These are phyloP conservation scores for Malania oleifera DNA, from an alignment of 164 flowering plant genomes.

Conservation along the genomic window DNA sequence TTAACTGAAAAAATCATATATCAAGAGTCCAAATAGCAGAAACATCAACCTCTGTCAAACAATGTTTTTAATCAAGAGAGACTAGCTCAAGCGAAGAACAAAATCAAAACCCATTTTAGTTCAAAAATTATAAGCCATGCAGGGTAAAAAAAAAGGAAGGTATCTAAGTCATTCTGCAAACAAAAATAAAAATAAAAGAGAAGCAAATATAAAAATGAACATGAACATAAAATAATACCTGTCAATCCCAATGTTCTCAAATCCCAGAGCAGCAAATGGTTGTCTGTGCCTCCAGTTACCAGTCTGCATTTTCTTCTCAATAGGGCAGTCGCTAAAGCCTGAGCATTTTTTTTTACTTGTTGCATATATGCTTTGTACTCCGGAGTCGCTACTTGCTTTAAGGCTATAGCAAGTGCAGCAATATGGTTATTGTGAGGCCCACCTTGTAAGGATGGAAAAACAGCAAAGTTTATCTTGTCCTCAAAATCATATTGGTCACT, in stretches of 20 bases:
- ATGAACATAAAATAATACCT: conserved; percentile 20
- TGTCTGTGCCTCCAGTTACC: conserved; percentile 50
- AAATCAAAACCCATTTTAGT: neutral
- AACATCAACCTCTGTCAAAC: too few species aligned
- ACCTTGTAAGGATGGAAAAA: conserved; percentile 47
- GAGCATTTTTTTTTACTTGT: conserved; percentile 47
- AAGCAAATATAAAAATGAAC: neutral
- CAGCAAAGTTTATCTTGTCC: conserved; percentile 49
- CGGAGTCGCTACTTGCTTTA: conserved; percentile 42
- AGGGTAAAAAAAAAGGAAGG: too few species aligned
- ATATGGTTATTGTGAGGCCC: conserved; percentile 53
- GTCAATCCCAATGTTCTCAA: conserved; percentile 41
- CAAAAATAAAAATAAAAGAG: neutral
- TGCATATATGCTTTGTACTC: conserved; percentile 39
- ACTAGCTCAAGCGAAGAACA: neutral
- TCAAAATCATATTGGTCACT: conserved; percentile 35
- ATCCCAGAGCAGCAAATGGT: conserved; percentile 49
- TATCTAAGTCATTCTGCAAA: neutral
- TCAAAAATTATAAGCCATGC: neutral
- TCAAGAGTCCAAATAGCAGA: too few species aligned
- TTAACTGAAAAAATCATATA: too few species aligned
- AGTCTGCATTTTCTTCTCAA: conserved; percentile 35
- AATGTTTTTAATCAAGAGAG: neutral
- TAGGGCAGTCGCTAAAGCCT: conserved; percentile 27
- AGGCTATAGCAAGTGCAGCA: conserved; percentile 44